Percentiles rank a stretch among this genome's conserved stretches.
Evolutionary conservation across 2,329 filamentous ascomycete species (phyloP).

Genomic region (Calonectria crousiana): DNA sequence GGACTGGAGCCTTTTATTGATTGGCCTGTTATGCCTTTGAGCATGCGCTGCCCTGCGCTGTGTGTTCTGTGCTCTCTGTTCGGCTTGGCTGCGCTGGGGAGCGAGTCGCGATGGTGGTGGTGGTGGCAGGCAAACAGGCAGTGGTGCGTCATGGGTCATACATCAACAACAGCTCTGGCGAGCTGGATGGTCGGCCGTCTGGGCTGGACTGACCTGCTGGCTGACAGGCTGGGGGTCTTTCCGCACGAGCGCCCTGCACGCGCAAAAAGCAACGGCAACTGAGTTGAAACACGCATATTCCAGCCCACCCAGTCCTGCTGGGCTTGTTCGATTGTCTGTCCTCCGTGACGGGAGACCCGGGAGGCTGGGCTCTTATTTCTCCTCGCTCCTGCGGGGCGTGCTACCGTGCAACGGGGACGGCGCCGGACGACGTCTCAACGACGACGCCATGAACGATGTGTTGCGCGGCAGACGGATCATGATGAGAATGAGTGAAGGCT

Average conservation of each 20-base stretch:
- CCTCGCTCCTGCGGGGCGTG: conserved; percentile 36
- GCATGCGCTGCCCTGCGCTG: conserved; percentile 21
- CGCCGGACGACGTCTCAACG: conserved; percentile 38
- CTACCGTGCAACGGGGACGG: conserved; percentile 40
- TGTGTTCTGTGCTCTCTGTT: conserved; percentile 5
- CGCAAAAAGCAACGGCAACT: conserved; percentile 9
- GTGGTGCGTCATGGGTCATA: conserved; percentile 27
- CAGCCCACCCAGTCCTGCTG: conserved; percentile 1
- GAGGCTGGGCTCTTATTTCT: conserved; percentile 41
- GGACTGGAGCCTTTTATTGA: conserved; percentile 21
- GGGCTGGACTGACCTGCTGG: conserved; percentile 28
- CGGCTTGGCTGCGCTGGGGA: background rate
- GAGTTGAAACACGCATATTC: conserved; percentile 19
- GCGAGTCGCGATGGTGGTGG: background rate
- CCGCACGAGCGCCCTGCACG: conserved; percentile 9
- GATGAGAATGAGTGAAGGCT: conserved; percentile 5
- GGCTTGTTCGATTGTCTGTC: conserved; percentile 31
- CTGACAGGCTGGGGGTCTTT: conserved; percentile 27
- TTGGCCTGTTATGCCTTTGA: conserved; percentile 19
- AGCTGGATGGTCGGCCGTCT: conserved; percentile 29
- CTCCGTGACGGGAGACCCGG: conserved; percentile 39
- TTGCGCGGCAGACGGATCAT: conserved; percentile 12
- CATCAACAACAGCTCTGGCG: conserved; percentile 20
- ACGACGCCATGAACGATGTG: conserved; percentile 8
- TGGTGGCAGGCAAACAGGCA: background rate